Conservation (phyloP, 371 early-diverging fungal species). For the Mortierella sp. region DNA sequence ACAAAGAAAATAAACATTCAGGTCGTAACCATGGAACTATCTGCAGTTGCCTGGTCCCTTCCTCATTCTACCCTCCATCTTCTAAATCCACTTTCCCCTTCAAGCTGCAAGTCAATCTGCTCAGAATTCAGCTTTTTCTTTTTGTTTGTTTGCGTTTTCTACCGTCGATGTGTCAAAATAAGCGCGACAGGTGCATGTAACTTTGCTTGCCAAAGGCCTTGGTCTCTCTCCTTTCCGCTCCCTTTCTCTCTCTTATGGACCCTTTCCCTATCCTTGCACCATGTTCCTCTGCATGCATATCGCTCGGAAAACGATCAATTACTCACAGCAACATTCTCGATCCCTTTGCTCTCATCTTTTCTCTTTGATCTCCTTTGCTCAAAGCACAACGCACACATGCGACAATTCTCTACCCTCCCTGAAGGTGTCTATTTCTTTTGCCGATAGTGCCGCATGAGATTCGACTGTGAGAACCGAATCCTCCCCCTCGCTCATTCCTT, state of each 20-base stretch:
- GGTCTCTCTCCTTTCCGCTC: neutral
- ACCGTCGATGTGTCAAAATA: neutral
- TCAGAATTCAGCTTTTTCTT: neutral
- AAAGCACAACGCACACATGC: too few species aligned
- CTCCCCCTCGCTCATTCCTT: neutral
- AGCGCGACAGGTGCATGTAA: neutral
- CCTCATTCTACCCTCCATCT: neutral
- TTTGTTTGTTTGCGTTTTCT: neutral
- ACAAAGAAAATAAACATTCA: neutral
- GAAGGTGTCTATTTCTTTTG: too few species aligned
- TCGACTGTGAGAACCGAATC: too few species aligned
- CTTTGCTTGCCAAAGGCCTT: neutral
- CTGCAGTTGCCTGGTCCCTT: neutral
- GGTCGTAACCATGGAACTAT: too few species aligned
- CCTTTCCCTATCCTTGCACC: neutral
- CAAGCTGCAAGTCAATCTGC: neutral
- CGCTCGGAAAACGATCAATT: too few species aligned
- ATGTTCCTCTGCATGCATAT: neutral
- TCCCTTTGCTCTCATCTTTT: too few species aligned
- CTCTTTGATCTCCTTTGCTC: too few species aligned
- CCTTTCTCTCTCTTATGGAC: neutral
- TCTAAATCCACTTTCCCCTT: too few species aligned
- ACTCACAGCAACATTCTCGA: too few species aligned
- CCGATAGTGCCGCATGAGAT: too few species aligned
- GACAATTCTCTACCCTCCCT: too few species aligned